Percentiles rank a stretch among this genome's conserved stretches.
Evolutionary conservation across 306 rosid species (phyloP).

Genomic region (Gastrolobium bilobum): DNA sequence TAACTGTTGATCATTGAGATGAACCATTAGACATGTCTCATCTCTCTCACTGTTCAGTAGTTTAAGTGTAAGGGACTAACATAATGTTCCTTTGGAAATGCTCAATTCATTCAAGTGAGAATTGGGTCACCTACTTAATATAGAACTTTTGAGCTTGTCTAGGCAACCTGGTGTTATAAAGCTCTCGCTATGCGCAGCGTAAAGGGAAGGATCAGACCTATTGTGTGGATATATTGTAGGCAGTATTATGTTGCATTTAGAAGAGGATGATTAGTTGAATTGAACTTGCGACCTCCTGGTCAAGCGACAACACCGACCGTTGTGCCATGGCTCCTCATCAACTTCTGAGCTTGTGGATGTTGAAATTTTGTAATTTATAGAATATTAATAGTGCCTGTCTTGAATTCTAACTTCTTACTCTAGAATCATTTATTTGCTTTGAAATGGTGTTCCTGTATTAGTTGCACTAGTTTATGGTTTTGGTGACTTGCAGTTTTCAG

Average conservation of each 20-base stretch:
- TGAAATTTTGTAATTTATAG: background rate
- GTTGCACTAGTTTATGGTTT: slow-evolving; percentile 41
- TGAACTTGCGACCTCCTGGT: too few species aligned
- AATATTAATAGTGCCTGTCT: background rate
- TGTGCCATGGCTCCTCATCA: too few species aligned
- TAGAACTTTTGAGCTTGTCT: background rate
- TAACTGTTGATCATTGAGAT: background rate
- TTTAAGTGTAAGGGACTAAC: too few species aligned
- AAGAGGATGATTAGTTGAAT: too few species aligned
- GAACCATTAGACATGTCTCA: background rate
- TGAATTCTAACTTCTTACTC: background rate
- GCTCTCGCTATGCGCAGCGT: too few species aligned
- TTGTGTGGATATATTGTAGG: too few species aligned
- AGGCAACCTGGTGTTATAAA: too few species aligned
- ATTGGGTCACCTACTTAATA: background rate
- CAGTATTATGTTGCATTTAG: too few species aligned
- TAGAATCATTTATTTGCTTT: slow-evolving; percentile 3
- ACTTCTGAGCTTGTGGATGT: background rate
- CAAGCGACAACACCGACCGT: too few species aligned
- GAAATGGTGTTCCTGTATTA: background rate
- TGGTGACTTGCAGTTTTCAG: slow-evolving; percentile 77
- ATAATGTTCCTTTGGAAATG: too few species aligned
- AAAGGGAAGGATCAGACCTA: too few species aligned
- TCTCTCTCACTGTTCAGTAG: too few species aligned
- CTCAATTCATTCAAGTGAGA: background rate